These are phyloP conservation scores for Penicillium palitans DNA, from an alignment of 2,329 filamentous ascomycete species.

Conservation along the genomic window DNA sequence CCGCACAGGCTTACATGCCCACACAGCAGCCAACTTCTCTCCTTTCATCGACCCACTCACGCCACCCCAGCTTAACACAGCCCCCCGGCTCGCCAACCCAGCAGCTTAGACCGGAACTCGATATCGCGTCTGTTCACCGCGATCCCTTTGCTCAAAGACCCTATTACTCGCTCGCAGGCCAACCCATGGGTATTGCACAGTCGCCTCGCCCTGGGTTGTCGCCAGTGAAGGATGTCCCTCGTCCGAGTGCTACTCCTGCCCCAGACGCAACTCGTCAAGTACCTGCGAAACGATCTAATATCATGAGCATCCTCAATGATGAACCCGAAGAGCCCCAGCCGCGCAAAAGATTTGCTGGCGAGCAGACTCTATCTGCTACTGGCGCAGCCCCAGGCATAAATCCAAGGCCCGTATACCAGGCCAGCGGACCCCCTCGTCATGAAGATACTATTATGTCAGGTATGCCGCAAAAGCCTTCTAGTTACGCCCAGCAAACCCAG, in stretches of 20 bases:
- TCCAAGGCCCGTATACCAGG: conserved; percentile 33
- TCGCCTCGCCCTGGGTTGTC: conserved; percentile 33
- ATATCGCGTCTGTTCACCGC: conserved; percentile 38
- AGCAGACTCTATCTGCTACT: conserved; percentile 30
- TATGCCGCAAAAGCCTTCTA: conserved; percentile 28
- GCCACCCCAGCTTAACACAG: conserved; percentile 38
- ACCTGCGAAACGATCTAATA: conserved; percentile 51
- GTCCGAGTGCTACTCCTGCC: conserved; percentile 34
- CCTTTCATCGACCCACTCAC: conserved; percentile 36
- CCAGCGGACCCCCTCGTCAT: conserved; percentile 24
- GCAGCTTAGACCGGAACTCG: conserved; percentile 33
- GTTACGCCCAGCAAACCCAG: conserved; percentile 31
- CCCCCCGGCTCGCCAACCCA: conserved; percentile 38
- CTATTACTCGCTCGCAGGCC: conserved; percentile 33
- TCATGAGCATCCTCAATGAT: conserved; percentile 52
- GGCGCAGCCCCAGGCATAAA: conserved; percentile 21
- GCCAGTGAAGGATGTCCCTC: conserved; percentile 39
- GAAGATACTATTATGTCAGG: conserved; percentile 27
- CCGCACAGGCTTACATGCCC: conserved; percentile 34
- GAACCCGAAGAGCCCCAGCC: conserved; percentile 50
- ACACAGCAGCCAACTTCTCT: conserved; percentile 30
- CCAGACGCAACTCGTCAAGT: conserved; percentile 43
- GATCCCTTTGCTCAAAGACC: conserved; percentile 38
- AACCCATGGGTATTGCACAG: conserved; percentile 31
- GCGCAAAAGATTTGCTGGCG: conserved; percentile 47